Evolutionary conservation across 768 basidiomycete species (phyloP).

Genomic region (Russula vinacea): DNA sequence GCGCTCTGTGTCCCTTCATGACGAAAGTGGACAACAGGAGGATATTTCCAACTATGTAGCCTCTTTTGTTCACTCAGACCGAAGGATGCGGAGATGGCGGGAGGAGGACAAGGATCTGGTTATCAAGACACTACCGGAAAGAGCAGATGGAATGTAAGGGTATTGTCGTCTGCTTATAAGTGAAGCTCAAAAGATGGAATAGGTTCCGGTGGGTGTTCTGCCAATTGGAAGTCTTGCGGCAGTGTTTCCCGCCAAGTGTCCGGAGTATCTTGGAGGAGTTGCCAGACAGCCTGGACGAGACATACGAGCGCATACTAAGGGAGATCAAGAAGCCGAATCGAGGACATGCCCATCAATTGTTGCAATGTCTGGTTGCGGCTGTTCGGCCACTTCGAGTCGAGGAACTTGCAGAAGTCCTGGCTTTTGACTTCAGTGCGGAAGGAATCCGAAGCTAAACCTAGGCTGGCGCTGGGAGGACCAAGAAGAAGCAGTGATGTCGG

Average conservation of each 20-base stretch:
- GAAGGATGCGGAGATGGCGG: constrained; percentile 4
- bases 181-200: too few species aligned
- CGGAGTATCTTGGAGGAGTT: neutral
- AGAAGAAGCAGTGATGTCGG: neutral
- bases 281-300: neutral
- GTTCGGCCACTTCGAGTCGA: neutral
- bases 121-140: constrained; percentile 9
- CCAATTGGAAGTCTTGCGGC: neutral
- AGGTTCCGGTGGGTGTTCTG: constrained; percentile 16
- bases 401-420: neutral
- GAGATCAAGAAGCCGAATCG: constrained; percentile 4
- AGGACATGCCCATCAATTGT: neutral
- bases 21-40: constrained; percentile 5
- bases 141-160: constrained; percentile 11
- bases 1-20: constrained; percentile 2
- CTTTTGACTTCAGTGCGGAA: neutral
- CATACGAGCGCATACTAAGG: constrained; percentile 2
- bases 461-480: constrained; percentile 3
- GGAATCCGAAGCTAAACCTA: neutral
- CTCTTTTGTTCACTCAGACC: constrained; percentile 11
- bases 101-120: constrained; percentile 6
- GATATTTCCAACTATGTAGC: constrained; percentile 3
- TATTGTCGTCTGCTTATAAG: neutral
- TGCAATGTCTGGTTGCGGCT: neutral
- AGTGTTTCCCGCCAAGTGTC: constrained; percentile 1